Conservation (phyloP, 2,329 filamentous ascomycete genomes). For the Cladophialophora bantiana region DNA sequence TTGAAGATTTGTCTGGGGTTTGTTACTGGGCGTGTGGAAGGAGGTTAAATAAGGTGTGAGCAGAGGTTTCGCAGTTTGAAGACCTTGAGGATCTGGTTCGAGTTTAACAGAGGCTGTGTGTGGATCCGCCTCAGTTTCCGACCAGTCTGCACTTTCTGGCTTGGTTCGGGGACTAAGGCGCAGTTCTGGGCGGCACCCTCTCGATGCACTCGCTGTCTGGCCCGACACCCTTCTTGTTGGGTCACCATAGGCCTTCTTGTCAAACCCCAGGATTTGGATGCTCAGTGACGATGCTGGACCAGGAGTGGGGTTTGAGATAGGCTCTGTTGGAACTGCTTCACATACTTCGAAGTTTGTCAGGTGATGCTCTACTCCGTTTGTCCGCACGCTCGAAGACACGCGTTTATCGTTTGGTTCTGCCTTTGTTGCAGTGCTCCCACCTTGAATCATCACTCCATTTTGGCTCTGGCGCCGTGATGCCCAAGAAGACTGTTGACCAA, state of each 20-base stretch:
- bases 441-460: not conserved
- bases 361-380: not conserved
- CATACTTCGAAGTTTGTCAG: not conserved
- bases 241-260: slow-evolving; percentile 22
- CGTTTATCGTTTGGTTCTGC: not conserved
- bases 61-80: not conserved
- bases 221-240: slow-evolving; percentile 4
- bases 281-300: not conserved
- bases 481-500: slow-evolving; percentile 7
- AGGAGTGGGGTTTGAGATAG: not conserved
- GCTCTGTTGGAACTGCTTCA: not conserved
- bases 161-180: not conserved
- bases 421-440: not conserved
- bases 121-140: not conserved
- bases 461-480: not conserved
- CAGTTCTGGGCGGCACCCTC: not conserved
- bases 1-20: not conserved
- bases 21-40: not conserved
- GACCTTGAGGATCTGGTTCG: not conserved
- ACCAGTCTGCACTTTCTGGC: not conserved
- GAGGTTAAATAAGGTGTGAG: not conserved
- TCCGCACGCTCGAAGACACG: not conserved
- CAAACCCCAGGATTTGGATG: slow-evolving; percentile 8
- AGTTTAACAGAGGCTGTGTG: not conserved
- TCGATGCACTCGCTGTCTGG: not conserved